These are phyloP conservation scores for Colletotrichum tabaci DNA, from an alignment of 2,329 filamentous ascomycete species.

Conservation along the genomic window DNA sequence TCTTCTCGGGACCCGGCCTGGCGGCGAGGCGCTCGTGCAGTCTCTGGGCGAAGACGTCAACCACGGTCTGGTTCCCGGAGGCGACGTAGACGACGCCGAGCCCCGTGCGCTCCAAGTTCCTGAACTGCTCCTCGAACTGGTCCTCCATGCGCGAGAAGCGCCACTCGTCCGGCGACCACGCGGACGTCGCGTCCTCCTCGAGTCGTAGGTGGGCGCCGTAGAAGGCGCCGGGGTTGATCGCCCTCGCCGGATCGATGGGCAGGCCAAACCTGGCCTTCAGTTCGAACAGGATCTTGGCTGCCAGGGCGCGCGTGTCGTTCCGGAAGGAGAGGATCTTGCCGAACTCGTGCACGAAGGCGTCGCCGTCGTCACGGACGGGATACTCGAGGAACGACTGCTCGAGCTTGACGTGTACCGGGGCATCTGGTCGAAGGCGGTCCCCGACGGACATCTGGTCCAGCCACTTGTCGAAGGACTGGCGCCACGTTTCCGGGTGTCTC, in stretches of 20 bases:
- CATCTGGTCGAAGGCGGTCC: not conserved
- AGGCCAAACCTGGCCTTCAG: conserved; percentile 44
- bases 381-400: conserved; percentile 56
- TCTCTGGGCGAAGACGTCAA: conserved; percentile 46
- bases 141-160: conserved; percentile 50
- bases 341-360: conserved; percentile 51
- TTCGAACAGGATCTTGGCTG: conserved; percentile 47
- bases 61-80: conserved; percentile 48
- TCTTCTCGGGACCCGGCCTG: not conserved
- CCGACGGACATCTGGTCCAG: conserved; percentile 44
- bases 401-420: conserved; percentile 48
- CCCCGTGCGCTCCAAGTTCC: conserved; percentile 45
- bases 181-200: conserved; percentile 50
- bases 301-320: conserved; percentile 49
- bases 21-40: conserved; percentile 27
- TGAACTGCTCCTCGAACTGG: conserved; percentile 50
- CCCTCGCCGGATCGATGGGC: conserved; percentile 45
- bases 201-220: conserved; percentile 52
- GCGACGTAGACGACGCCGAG: conserved; percentile 51
- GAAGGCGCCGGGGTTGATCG: conserved; percentile 47
- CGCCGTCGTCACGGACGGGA: conserved; percentile 53
- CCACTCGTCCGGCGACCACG: conserved; percentile 50
- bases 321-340: conserved; percentile 53
- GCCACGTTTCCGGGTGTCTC: conserved; percentile 47
- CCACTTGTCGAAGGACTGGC: conserved; percentile 49